Conservation (phyloP, 2,329 filamentous ascomycete species). For the Lachnellula willkommii region DNA sequence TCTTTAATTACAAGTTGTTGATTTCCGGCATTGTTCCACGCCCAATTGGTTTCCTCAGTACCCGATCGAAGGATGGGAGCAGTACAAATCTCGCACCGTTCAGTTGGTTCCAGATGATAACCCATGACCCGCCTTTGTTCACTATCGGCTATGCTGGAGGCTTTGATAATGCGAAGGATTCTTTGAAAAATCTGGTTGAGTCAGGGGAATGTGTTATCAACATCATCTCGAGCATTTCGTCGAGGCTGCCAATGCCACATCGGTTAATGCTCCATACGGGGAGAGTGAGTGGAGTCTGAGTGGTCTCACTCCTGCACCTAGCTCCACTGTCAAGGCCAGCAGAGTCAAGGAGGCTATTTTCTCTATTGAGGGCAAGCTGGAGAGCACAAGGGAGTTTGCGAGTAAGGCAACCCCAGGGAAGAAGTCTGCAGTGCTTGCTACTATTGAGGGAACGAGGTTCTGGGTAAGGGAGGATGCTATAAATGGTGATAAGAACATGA, state of each 20-base stretch:
- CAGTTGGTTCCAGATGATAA: constrained; percentile 77
- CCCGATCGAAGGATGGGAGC: constrained; percentile 52
- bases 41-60: constrained; percentile 65
- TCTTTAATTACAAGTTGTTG: constrained; percentile 85
- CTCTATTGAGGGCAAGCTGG: constrained; percentile 72
- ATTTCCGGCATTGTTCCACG: constrained; percentile 79
- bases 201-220: constrained; percentile 77
- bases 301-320: constrained; percentile 65
- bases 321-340: constrained; percentile 62
- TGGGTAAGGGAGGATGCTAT: constrained; percentile 88
- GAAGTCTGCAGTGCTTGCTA: constrained; percentile 67
- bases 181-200: constrained; percentile 66
- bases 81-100: constrained; percentile 79
- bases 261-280: constrained; percentile 72
- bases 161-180: constrained; percentile 63
- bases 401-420: constrained; percentile 64
- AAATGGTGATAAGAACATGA: constrained; percentile 66
- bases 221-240: constrained; percentile 76
- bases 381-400: constrained; percentile 72
- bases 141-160: constrained; percentile 48
- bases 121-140: constrained; percentile 84
- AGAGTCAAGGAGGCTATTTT: constrained; percentile 80
- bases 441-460: constrained; percentile 80
- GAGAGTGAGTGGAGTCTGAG: constrained; percentile 73
- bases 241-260: constrained; percentile 81